Evolutionary conservation across 306 rosid species (phyloP).

Genomic region (Cicer yamashitae): DNA sequence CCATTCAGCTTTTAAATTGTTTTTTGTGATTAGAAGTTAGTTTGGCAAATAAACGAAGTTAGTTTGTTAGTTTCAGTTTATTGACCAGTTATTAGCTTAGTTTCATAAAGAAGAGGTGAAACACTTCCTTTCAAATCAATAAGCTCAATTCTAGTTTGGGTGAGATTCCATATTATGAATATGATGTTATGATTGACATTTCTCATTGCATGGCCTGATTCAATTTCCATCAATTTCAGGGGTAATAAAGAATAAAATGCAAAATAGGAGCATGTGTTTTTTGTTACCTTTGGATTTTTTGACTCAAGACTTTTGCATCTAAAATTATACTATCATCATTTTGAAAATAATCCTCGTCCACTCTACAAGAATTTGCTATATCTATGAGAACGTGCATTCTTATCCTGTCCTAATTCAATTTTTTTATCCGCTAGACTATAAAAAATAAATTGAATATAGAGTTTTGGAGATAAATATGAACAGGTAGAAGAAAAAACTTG

Average conservation of each 20-base stretch:
- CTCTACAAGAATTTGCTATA: conserved; percentile 18
- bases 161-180: not conserved
- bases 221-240: not conserved
- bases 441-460: conserved; percentile 40
- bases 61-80: not conserved
- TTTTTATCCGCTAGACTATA: conserved; percentile 5
- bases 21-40: not conserved
- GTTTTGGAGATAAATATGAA: conserved; percentile 39
- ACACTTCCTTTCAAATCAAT: not conserved
- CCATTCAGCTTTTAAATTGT: not conserved
- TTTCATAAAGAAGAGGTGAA: not conserved
- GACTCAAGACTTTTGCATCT: not conserved
- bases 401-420: conserved; percentile 26
- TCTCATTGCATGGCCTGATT: not conserved
- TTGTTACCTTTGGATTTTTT: not conserved
- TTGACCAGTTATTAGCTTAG: not conserved
- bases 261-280: not conserved
- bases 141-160: not conserved
- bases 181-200: not conserved
- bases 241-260: not conserved
- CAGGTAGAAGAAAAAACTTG: conserved; percentile 4
- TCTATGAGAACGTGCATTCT: conserved; percentile 31
- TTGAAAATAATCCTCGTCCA: not conserved
- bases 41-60: too few relatives aligned
- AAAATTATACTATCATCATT: not conserved